Percentiles rank a stretch among this genome's conserved stretches.
phyloP scores from a whole-genome alignment of 192 early-diverging fungal genomes.

The Umbelopsis sp. region DNA sequence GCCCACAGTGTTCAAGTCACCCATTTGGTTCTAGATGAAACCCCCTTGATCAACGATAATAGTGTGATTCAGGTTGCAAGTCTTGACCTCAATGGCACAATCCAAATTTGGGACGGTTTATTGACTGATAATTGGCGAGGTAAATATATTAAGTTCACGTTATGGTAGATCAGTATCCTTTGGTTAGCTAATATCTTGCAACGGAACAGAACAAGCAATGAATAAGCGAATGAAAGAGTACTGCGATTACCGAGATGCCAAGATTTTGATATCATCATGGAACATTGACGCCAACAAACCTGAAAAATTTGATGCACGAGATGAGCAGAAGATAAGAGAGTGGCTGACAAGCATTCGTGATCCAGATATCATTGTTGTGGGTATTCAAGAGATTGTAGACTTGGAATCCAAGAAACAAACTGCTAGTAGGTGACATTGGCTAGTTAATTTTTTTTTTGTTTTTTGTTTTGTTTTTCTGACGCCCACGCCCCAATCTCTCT shows the following conservation, averaged over 20 bases:
- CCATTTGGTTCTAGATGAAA: slow-evolving; percentile 59
- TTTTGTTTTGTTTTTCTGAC: slow-evolving; percentile 9
- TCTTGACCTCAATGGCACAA: slow-evolving; percentile 60
- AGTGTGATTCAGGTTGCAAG: slow-evolving; percentile 60
- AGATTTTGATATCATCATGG: slow-evolving; percentile 86
- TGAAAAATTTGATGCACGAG: slow-evolving; percentile 62
- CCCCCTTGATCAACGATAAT: slow-evolving; percentile 44
- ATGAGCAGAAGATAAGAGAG: slow-evolving; percentile 48
- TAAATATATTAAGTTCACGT: no score
- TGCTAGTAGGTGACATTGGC: slow-evolving; percentile 54
- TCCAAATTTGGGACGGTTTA: slow-evolving; percentile 80
- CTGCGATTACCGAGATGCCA: slow-evolving; percentile 62
- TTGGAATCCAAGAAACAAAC: slow-evolving; percentile 81
- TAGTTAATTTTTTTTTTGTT: no score
- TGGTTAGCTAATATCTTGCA: neutral
- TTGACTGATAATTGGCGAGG: slow-evolving; percentile 68
- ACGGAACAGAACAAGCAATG: slow-evolving; percentile 57
- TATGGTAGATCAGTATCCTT: no score
- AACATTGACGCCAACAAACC: slow-evolving; percentile 94
- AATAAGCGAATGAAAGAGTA: slow-evolving; percentile 60
- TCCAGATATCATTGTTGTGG: slow-evolving; percentile 80
- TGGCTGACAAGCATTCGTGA: slow-evolving; percentile 51
- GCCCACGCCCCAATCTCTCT: neutral
- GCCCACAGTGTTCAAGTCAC: slow-evolving; percentile 58
- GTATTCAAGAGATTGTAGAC: slow-evolving; percentile 88